Percentiles rank a stretch among this genome's conserved stretches.
Evolutionary conservation across 768 basidiomycete genomes (phyloP).

Genomic region (Boletus rex-veris): DNA sequence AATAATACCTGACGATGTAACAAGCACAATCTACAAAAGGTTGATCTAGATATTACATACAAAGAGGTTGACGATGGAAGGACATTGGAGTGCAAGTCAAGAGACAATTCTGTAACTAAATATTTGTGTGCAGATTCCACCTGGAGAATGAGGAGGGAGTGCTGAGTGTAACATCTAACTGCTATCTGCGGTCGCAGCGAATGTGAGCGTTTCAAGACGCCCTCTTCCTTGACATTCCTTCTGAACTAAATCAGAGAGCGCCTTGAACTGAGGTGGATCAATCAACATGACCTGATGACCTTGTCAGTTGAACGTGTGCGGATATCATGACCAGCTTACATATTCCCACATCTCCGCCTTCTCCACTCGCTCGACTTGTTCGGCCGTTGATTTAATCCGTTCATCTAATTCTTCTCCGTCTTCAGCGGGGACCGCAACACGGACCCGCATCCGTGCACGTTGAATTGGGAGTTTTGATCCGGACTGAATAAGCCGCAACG

Average conservation of each 20-base stretch:
- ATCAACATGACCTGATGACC: conserved; percentile 77
- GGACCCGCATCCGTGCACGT: conserved; percentile 88
- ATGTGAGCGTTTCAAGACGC: conserved; percentile 77
- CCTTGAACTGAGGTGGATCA: conserved; percentile 87
- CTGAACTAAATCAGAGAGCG: conserved; percentile 85
- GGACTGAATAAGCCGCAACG: conserved; percentile 78
- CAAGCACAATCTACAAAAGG: not conserved
- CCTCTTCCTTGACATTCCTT: conserved; percentile 89
- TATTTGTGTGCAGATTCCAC: not conserved
- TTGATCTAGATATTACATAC: not conserved
- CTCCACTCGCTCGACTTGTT: conserved; percentile 83
- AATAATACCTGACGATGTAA: not conserved
- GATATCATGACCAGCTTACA: conserved; percentile 46
- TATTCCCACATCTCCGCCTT: conserved; percentile 80
- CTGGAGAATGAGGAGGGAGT: not conserved
- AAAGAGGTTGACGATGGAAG: not conserved
- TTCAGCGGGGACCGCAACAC: conserved; percentile 64
- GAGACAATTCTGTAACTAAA: not conserved
- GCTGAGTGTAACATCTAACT: conserved; percentile 6
- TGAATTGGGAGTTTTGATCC: conserved; percentile 89
- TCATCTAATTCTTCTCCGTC: conserved; percentile 70
- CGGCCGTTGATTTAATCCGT: conserved; percentile 67
- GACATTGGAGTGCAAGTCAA: not conserved
- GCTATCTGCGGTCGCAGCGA: conserved; percentile 55
- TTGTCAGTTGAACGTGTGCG: conserved; percentile 10